phyloP scores from a whole-genome alignment of 106 monocot species.

The Acorus calamus region DNA sequence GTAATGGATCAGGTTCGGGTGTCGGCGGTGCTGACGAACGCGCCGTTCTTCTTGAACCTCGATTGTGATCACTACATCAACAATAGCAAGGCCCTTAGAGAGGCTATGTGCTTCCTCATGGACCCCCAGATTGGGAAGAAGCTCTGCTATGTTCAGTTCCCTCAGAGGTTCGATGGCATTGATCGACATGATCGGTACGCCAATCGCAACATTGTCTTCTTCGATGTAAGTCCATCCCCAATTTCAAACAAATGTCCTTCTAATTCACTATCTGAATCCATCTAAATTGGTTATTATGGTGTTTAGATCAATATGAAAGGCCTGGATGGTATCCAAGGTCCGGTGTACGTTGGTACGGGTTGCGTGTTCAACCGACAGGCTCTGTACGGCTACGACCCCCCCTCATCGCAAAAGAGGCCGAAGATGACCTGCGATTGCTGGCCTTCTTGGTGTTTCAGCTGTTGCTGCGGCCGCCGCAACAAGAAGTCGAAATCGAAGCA shows the following conservation, averaged over 20 bases:
- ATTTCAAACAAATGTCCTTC: not conserved
- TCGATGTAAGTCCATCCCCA: conserved; percentile 38
- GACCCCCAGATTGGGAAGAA: conserved; percentile 92
- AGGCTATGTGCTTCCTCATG: conserved; percentile 96
- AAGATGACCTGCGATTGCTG: conserved; percentile 98
- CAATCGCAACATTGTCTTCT: conserved; percentile 89
- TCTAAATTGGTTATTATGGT: not conserved
- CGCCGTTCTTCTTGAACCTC: conserved; percentile 77
- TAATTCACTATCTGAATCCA: not conserved
- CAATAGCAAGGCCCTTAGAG: conserved; percentile 79
- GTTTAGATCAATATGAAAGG: conserved; percentile 92
- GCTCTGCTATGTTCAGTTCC: conserved; percentile 93
- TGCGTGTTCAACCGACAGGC: conserved; percentile 86
- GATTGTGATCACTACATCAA: conserved; percentile 95
- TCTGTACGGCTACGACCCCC: conserved; percentile 83
- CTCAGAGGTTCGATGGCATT: conserved; percentile 86
- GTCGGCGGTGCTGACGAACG: conserved; percentile 84
- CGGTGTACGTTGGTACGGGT: conserved; percentile 87
- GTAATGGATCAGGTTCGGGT: conserved; percentile 42
- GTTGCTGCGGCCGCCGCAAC: conserved; percentile 33
- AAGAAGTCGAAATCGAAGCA: conserved; percentile 37
- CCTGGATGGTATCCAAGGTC: conserved; percentile 83
- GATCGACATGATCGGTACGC: conserved; percentile 73
- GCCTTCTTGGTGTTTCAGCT: conserved; percentile 88
- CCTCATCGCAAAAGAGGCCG: conserved; percentile 38